A percentile compares a stretch with the other conserved stretches of the same genome.
phyloP scores from a whole-genome alignment of 257 asterid genomes.

The Solanum commersonii region DNA sequence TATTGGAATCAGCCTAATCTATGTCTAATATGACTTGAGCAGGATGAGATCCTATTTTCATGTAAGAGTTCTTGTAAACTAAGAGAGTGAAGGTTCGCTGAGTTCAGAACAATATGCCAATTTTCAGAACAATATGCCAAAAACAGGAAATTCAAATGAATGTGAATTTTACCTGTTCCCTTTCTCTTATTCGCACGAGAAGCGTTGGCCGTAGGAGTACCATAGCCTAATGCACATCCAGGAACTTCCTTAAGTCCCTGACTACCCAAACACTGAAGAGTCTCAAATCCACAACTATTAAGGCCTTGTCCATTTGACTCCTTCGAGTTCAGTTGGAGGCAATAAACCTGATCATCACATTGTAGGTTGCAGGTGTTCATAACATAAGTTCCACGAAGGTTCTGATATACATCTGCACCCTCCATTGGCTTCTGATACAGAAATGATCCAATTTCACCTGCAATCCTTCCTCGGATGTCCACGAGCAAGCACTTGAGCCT shows the following conservation, averaged over 20 bases:
- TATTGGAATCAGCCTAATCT: background rate
- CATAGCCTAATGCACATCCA: background rate
- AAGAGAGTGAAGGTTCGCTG: background rate
- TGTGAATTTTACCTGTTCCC: background rate
- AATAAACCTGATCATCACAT: background rate
- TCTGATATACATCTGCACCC: background rate
- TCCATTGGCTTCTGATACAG: conserved; percentile 17
- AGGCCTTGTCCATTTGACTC: background rate
- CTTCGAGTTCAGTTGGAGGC: background rate
- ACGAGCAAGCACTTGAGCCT: conserved; percentile 43
- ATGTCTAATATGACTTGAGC: background rate
- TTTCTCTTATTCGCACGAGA: background rate
- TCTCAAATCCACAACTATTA: background rate
- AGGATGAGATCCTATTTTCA: background rate
- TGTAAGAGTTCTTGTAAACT: background rate
- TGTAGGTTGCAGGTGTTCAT: conserved; percentile 1
- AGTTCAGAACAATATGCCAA: background rate
- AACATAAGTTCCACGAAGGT: background rate
- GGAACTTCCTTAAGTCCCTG: background rate
- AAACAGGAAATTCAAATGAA: background rate
- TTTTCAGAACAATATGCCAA: background rate
- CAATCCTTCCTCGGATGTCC: conserved; percentile 39
- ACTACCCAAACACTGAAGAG: background rate
- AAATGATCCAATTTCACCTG: conserved; percentile 31
- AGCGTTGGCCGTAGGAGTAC: background rate